phyloP scores from a whole-genome alignment of 2,329 filamentous ascomycete species.

The Dactylellina haptotyla region DNA sequence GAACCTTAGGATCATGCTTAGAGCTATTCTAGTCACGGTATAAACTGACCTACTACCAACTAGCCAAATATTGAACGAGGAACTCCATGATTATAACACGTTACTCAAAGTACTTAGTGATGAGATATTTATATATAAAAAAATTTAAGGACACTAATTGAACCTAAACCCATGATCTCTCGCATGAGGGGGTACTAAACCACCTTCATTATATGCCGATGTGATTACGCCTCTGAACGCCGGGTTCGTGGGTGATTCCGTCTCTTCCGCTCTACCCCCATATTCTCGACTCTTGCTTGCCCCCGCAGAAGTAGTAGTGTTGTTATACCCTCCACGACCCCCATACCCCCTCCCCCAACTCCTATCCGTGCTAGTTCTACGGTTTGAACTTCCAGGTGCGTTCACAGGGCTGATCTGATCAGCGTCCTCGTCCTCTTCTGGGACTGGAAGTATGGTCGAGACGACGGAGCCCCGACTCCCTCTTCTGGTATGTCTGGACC shows the following conservation, averaged over 20 bases:
- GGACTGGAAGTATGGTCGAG: constrained; percentile 30
- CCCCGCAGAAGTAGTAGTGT: not conserved
- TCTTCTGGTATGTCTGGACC: constrained; percentile 24
- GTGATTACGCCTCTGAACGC: constrained; percentile 19
- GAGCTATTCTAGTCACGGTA: too few species aligned
- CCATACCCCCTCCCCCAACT: constrained; percentile 49
- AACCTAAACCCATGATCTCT: constrained; percentile 21
- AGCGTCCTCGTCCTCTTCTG: constrained; percentile 39
- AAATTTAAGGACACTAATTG: not conserved
- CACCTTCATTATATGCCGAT: constrained; percentile 14
- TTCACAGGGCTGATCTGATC: constrained; percentile 25
- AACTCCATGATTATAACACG: not conserved
- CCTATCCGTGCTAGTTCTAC: not conserved
- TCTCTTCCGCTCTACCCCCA: not conserved
- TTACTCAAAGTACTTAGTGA: not conserved
- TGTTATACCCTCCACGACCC: constrained; percentile 44
- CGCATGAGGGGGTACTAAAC: constrained; percentile 36
- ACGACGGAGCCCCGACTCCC: constrained; percentile 33
- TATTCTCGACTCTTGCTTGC: not conserved
- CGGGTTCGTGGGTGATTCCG: constrained; percentile 8
- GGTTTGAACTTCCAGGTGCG: not conserved
- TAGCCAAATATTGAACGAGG: too few species aligned
- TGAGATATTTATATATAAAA: not conserved
- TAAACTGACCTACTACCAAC: too few species aligned
- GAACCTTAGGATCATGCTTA: not conserved